Base-by-base conservation (phyloP, 352 stramenopile species). In the Pythium biforme region DNA sequence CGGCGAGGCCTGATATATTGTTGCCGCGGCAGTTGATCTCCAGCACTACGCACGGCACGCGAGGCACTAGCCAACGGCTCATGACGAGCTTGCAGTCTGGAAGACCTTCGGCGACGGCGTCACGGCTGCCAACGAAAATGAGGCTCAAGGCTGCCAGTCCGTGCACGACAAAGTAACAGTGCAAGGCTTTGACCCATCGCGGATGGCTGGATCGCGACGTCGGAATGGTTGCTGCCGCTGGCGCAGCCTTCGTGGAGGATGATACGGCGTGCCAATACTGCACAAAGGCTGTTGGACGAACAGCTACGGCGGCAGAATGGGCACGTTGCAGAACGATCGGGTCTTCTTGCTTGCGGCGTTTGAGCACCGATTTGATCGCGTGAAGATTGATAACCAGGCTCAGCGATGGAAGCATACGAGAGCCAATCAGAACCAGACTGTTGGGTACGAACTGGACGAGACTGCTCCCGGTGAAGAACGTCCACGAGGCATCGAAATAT, bases 311-410 rank as follows among this genome's bases (percentile, higher is more conserved):
- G 29, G 29, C 29, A 4, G 29, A 33, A 33, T 33, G 29, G 29
- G 29, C 9, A 9, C 29, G 29, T 9, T 33, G 29, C 29, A 33
- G 29, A 9, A 33, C 4, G 4, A 10, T 33, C 29, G 37, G 3
- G 4, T 45, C 37, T 45, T 6, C 17, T 11, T 45, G 12, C 12
- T 45, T 45, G 12, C 37, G 12, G 3, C 56, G 27, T 33, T 55
- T 52, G 9, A 55, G 46, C 0, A 63, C 56, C 6, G 43, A 45
- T 29, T 63, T 63, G 56, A 63, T 63, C 2, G 47, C 43, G 20
- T 25, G 39, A 11, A 63, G 15, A 22, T 63, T 63, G 29, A 33
- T 22, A 15, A 54, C 43, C 29, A 66, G 59, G 31, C 59, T 66
- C 9, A 41, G 12, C 5, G 59, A 55, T 3, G 59, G 49, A 1